A percentile compares a stretch with the other conserved stretches of the same genome.
Conservation (phyloP, 164 flowering plant genomes). For the Warburgia ugandensis region DNA sequence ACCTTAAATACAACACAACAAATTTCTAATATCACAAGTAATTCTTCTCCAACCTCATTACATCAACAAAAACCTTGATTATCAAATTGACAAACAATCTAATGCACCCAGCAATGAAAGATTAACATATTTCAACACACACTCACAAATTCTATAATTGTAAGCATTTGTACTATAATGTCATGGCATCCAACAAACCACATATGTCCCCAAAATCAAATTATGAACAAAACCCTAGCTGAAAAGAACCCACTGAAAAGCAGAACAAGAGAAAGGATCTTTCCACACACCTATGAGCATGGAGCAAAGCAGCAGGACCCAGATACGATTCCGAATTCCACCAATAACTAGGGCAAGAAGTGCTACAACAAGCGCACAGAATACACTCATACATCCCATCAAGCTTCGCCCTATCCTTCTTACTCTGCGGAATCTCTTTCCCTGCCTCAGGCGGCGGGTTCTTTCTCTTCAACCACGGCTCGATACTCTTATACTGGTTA, state of each 20-base stretch:
- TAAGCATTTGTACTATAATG: background rate
- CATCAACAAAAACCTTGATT: background rate
- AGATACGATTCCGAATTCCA: constrained; percentile 95
- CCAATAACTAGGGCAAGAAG: constrained; percentile 98
- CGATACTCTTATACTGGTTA: constrained; percentile 95
- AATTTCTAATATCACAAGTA: background rate
- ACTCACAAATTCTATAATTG: too few species aligned
- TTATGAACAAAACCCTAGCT: background rate
- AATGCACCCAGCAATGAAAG: background rate
- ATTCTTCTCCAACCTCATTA: background rate
- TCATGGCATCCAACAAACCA: background rate
- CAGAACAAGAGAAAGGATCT: background rate
- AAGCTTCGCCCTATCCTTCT: constrained; percentile 83
- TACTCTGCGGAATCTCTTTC: constrained; percentile 81
- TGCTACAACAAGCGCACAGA: constrained; percentile 92
- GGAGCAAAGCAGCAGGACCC: constrained; percentile 98
- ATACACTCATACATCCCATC: constrained; percentile 99
- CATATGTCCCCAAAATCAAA: too few species aligned
- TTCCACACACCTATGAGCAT: constrained; percentile 88
- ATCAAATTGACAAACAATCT: background rate
- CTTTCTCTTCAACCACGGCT: constrained; percentile 99
- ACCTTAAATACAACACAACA: background rate
- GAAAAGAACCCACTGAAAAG: background rate
- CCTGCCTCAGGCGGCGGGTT: constrained; percentile 38
- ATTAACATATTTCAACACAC: too few species aligned